These are phyloP conservation scores for Quercus bicolor DNA, from an alignment of 306 rosid genomes.

Conservation along the genomic window DNA sequence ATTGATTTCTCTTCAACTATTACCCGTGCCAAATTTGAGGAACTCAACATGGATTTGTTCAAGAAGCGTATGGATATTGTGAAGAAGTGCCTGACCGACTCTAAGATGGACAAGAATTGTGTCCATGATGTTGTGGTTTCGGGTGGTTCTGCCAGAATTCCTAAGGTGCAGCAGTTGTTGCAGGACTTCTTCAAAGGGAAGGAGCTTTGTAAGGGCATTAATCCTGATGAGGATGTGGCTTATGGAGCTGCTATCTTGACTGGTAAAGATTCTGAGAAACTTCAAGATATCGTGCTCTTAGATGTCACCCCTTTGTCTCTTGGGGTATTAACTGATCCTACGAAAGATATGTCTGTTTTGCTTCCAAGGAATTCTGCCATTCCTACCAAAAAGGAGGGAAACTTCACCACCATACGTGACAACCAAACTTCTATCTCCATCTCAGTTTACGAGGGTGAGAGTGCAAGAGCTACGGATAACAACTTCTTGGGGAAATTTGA, in stretches of 20 bases:
- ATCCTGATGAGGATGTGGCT: slow-evolving; percentile 24
- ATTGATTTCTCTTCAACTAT: too few relatives aligned
- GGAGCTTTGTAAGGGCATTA: slow-evolving; percentile 21
- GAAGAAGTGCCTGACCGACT: too few relatives aligned
- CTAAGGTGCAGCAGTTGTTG: slow-evolving; percentile 11
- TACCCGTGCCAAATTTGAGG: too few relatives aligned
- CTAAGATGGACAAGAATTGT: neutral
- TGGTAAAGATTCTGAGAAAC: too few relatives aligned
- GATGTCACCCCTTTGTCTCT: too few relatives aligned
- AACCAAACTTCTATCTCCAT: slow-evolving; percentile 2
- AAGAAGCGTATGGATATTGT: too few relatives aligned
- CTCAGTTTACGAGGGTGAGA: slow-evolving; percentile 14
- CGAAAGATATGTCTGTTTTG: too few relatives aligned
- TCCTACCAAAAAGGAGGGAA: neutral
- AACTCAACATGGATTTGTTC: too few relatives aligned
- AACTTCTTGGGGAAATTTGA: slow-evolving; percentile 12
- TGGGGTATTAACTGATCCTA: too few relatives aligned
- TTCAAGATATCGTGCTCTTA: too few relatives aligned
- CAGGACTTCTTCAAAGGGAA: slow-evolving; percentile 24
- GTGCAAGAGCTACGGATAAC: slow-evolving; percentile 5
- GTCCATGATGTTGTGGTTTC: slow-evolving; percentile 21
- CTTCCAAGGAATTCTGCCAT: too few relatives aligned
- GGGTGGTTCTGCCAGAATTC: slow-evolving; percentile 27
- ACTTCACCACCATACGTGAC: neutral
- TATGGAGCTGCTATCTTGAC: neutral